Conservation (phyloP, 208 protist species). For the Porcisia hertigi region DNA sequence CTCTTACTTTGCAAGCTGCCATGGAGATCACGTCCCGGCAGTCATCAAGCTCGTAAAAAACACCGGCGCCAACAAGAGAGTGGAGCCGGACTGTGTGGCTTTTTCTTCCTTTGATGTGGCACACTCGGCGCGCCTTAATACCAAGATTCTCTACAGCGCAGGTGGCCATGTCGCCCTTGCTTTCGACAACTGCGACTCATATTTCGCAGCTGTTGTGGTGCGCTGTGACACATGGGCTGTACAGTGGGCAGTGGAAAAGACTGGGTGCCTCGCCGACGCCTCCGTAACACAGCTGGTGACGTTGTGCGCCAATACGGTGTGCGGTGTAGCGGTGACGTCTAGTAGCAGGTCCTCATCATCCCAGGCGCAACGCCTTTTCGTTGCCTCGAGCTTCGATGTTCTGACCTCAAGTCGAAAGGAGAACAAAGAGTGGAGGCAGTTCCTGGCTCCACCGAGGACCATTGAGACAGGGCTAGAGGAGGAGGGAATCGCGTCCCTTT, state of each 20-base stretch:
- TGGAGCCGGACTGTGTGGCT: constrained; percentile 14
- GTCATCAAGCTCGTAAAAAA: constrained; percentile 18
- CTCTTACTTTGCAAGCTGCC: constrained; percentile 25
- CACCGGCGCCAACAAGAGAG: neutral
- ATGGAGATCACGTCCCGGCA: constrained; percentile 18
- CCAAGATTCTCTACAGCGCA: constrained; percentile 20
- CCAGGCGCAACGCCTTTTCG: constrained; percentile 19
- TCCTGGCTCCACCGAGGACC: constrained; percentile 13
- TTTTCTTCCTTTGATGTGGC: constrained; percentile 27
- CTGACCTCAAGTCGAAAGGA: constrained; percentile 7
- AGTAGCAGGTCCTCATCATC: neutral
- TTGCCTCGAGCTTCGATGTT: constrained; percentile 39
- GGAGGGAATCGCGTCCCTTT: constrained; percentile 23
- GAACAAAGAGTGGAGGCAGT: constrained; percentile 35
- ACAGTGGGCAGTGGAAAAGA: constrained; percentile 57
- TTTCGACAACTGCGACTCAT: constrained; percentile 29
- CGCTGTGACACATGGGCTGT: constrained; percentile 86
- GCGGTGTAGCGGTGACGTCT: constrained; percentile 21
- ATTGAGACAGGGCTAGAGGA: constrained; percentile 23
- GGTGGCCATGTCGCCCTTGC: constrained; percentile 55
- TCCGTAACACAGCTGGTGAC: constrained; percentile 21
- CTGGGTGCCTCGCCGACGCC: constrained; percentile 26
- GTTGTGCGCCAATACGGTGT: constrained; percentile 30
- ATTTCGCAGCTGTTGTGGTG: constrained; percentile 59
- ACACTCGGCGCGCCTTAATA: constrained; percentile 3